Percentiles rank a stretch among this genome's conserved stretches.
Evolutionary conservation across 2,329 filamentous ascomycete species (phyloP).

Genomic region (Xylariomycetidae sp.): DNA sequence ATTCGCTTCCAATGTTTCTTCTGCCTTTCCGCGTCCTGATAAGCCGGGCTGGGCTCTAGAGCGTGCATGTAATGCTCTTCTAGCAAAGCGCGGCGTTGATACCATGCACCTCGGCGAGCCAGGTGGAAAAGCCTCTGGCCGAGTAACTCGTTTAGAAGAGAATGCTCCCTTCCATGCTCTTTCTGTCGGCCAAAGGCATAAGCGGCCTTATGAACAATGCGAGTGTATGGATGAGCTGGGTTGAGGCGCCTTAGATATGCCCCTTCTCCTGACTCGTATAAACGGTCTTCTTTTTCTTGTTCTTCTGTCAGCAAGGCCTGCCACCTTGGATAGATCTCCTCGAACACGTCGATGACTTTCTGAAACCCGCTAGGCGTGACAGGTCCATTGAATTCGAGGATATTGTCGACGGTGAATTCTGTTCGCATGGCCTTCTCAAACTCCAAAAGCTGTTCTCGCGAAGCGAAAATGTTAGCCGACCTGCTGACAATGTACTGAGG

Average conservation of each 20-base stretch:
- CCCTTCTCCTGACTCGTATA: conserved; percentile 79
- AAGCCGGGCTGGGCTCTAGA: conserved; percentile 38
- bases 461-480: conserved; percentile 81
- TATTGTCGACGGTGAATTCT: conserved; percentile 73
- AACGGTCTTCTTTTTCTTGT: conserved; percentile 65
- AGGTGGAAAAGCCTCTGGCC: conserved; percentile 78
- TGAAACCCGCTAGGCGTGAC: conserved; percentile 60
- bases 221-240: conserved; percentile 86
- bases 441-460: conserved; percentile 69
- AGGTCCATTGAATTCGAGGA: conserved; percentile 73
- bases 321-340: conserved; percentile 78
- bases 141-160: conserved; percentile 68
- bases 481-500: conserved; percentile 86
- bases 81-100: conserved; percentile 86
- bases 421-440: conserved; percentile 82
- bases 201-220: conserved; percentile 84
- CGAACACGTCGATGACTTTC: conserved; percentile 64
- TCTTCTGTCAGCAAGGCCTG: conserved; percentile 65
- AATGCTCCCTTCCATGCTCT: conserved; percentile 69
- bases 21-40: conserved; percentile 41
- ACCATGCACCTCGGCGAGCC: conserved; percentile 83
- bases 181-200: conserved; percentile 77
- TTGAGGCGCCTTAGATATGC: conserved; percentile 86
- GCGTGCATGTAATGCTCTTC: conserved; percentile 92
- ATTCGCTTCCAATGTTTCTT: conserved; percentile 79